Percentiles rank a stretch among this genome's conserved stretches.
phyloP scores from a whole-genome alignment of 345 rosid species.

The Syzygium jambos region DNA sequence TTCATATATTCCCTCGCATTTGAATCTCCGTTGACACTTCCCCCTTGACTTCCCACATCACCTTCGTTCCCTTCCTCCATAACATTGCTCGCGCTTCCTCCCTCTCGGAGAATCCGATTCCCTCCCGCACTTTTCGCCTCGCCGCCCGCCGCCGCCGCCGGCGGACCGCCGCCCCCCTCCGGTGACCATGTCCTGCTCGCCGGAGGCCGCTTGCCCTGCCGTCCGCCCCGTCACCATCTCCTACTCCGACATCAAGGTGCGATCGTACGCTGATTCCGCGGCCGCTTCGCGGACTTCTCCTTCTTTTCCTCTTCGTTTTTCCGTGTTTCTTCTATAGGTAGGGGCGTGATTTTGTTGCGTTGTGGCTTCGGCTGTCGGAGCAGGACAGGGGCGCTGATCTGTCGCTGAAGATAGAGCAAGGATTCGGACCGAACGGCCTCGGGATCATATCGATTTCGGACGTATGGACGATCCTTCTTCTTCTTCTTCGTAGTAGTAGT shows the following conservation, averaged over 20 bases:
- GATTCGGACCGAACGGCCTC: conserved; percentile 79
- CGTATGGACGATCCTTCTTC: conserved; percentile 17
- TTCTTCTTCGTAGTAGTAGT: neutral
- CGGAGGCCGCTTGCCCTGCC: conserved; percentile 23
- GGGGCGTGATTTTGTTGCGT: neutral
- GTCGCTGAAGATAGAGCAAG: conserved; percentile 67
- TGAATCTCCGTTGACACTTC: neutral
- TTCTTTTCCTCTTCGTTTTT: too few relatives aligned
- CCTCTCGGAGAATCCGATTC: neutral
- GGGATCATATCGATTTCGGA: conserved; percentile 71
- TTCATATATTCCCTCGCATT: neutral
- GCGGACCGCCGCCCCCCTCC: neutral
- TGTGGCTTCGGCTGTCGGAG: conserved; percentile 5
- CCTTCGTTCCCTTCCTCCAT: too few relatives aligned
- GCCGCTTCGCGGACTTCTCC: conserved; percentile 5
- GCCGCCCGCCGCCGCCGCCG: neutral
- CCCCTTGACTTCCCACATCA: neutral
- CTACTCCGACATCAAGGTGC: conserved; percentile 65
- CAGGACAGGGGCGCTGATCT: conserved; percentile 58
- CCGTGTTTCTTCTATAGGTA: too few relatives aligned
- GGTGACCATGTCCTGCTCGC: conserved; percentile 25
- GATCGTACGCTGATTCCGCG: neutral
- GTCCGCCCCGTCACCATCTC: conserved; percentile 62
- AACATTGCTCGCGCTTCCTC: neutral
- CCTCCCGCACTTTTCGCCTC: neutral